phyloP scores from a whole-genome alignment of 2,329 filamentous ascomycete genomes.

The Fonsecaea nubica region DNA sequence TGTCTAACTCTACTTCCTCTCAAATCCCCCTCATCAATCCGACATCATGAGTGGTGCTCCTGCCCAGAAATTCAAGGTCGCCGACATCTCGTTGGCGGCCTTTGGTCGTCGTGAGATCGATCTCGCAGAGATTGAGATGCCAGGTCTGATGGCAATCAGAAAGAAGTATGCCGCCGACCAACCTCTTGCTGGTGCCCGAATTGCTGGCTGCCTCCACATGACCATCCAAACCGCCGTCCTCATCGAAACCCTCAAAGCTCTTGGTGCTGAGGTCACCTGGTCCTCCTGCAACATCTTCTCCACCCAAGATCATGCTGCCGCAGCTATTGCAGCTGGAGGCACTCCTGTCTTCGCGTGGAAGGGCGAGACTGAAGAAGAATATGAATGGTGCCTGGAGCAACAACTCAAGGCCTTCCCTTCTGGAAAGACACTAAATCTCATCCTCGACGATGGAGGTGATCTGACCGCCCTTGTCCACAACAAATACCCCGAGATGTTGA shows the following conservation, averaged over 20 bases:
- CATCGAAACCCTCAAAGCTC: constrained; percentile 93
- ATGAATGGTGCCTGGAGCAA: constrained; percentile 99
- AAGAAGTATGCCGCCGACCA: constrained; percentile 90
- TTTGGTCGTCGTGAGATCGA: constrained; percentile 99
- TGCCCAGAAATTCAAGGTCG: constrained; percentile 96
- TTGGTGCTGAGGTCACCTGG: constrained; percentile 99
- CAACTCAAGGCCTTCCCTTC: constrained; percentile 97
- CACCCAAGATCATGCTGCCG: constrained; percentile 97
- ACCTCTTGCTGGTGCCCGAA: constrained; percentile 91
- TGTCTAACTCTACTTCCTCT: neutral
- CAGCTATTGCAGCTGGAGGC: constrained; percentile 92
- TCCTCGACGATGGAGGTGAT: constrained; percentile 98
- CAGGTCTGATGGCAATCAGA: constrained; percentile 95
- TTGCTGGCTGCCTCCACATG: constrained; percentile 99
- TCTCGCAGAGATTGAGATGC: constrained; percentile 95
- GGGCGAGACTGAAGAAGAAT: constrained; percentile 99
- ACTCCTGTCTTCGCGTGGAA: constrained; percentile 86
- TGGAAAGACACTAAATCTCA: constrained; percentile 94
- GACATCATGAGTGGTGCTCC: constrained; percentile 68
- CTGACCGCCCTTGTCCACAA: constrained; percentile 93
- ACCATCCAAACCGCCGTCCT: constrained; percentile 99
- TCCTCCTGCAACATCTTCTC: constrained; percentile 99
- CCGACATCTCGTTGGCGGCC: constrained; percentile 95
- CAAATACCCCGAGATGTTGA: constrained; percentile 98
- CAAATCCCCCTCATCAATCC: constrained; percentile 9